Percentiles rank a stretch among this genome's conserved stretches.
These are phyloP conservation scores for Venturiaceae sp. DNA, from an alignment of 2,329 filamentous ascomycete species.

Conservation along the genomic window DNA sequence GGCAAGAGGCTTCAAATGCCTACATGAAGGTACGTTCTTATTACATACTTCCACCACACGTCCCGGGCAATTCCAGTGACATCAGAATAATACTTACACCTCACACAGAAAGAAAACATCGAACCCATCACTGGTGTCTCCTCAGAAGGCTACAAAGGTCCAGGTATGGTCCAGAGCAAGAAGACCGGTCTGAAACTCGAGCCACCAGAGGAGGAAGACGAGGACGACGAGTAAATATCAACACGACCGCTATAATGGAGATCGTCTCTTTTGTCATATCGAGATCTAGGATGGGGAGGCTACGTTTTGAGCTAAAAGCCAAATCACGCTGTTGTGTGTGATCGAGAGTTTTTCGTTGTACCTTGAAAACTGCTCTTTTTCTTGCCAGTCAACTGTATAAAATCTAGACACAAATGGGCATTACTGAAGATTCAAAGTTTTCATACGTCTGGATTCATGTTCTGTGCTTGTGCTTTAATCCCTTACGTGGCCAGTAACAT, in stretches of 20 bases:
- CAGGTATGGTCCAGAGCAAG: constrained; percentile 63
- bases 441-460: not conserved
- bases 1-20: constrained; percentile 92
- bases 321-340: not conserved
- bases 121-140: constrained; percentile 81
- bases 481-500: no score
- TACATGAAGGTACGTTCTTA: constrained; percentile 66
- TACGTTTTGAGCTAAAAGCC: not conserved
- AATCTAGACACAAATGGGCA: not conserved
- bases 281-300: not conserved
- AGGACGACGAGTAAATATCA: constrained; percentile 2
- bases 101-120: constrained; percentile 38
- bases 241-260: not conserved
- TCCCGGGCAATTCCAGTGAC: not conserved
- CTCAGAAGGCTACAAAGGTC: constrained; percentile 67
- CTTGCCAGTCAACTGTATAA: not conserved
- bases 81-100: not conserved
- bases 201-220: constrained; percentile 6
- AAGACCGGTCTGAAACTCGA: constrained; percentile 10
- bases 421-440: not conserved
- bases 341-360: not conserved
- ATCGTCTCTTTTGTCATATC: not conserved
- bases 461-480: no score
- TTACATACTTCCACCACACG: not conserved
- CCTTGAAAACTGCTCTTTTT: not conserved